Evolutionary conservation across 225 moss, liverwort and hornwort species (phyloP).

Genomic region (Neckera pumila): DNA sequence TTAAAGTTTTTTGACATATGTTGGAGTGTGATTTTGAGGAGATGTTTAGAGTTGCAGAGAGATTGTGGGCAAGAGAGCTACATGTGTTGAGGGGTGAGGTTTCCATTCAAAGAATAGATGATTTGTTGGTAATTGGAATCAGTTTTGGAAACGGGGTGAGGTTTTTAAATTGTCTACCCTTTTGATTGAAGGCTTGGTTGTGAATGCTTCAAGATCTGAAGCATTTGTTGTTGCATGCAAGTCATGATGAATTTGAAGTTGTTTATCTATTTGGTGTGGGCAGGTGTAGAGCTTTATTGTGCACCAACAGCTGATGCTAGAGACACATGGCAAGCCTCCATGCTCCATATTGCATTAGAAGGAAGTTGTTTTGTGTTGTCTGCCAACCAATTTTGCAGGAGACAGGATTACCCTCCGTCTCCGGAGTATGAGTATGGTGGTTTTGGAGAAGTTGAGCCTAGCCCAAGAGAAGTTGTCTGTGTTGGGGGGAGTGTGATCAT

Average conservation of each 20-base stretch:
- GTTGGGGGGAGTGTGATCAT: slow-evolving; percentile 60
- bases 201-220: neutral
- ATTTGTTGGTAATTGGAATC: too few relatives aligned
- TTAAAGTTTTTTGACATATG: neutral
- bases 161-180: too few relatives aligned
- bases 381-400: slow-evolving; percentile 66
- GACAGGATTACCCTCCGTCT: slow-evolving; percentile 53
- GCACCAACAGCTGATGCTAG: slow-evolving; percentile 59
- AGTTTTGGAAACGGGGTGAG: neutral
- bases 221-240: neutral
- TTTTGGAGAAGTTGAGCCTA: slow-evolving; percentile 26
- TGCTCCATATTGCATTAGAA: slow-evolving; percentile 66
- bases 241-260: neutral
- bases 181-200: neutral
- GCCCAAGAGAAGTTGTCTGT: slow-evolving; percentile 43
- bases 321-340: slow-evolving; percentile 64
- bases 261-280: neutral
- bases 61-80: neutral
- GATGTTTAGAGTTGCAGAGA: neutral
- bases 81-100: too few relatives aligned
- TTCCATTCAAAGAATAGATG: neutral
- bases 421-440: slow-evolving; percentile 41
- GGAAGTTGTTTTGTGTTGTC: slow-evolving; percentile 75
- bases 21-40: neutral
- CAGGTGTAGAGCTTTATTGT: slow-evolving; percentile 33